Base-by-base conservation (phyloP, 495 filamentous ascomycete species). In the Aspergillus nanangensis region DNA sequence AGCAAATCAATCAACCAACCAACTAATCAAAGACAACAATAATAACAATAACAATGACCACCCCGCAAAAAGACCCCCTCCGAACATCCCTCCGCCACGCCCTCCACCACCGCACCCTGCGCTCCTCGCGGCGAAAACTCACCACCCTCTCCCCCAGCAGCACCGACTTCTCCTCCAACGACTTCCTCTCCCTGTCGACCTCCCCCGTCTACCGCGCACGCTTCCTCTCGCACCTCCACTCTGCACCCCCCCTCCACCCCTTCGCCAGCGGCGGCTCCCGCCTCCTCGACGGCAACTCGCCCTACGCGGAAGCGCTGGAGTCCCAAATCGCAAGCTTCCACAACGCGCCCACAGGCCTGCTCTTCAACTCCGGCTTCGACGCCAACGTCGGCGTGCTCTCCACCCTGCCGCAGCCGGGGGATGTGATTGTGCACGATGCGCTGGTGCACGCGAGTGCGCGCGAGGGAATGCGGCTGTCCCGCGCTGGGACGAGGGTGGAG, bases 291-390 rank as follows among this genome's bases (percentile, higher is more conserved):
- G 88, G 88, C 4, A 91, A 90, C 62, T 85, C 79, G 0, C 25
- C 51, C 0, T 83, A 81, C 50, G 77, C 79, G 0, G 83, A 88
- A 52, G 52, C 66, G 0, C 68, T 92, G 3, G 88, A 92, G 55
- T 45, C 46, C 0, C 72, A 71, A 10, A 81, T 91, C 41, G 83
- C 88, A 0, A 41, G 48, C 0, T 89, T 89, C 52, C 85, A 90
- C 47, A 49, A 69, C n/a, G 84, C 84, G 0, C 66, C 70, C 0
- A 65, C 74, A 1, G 87, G 74, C 0, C 66, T 91, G n/a, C 62
- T 93, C 3, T 88, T 87, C 61, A 88, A 84, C 53, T 88, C 85
- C 2, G 88, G 85, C 5, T 89, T 77, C 59, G 86, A 90, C 53
- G 88, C 86, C 11, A 91, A 90, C 57, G 70, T 78, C 0, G 87